Conservation (phyloP, 2,329 filamentous ascomycete genomes). For the Fusarium sp. region DNA sequence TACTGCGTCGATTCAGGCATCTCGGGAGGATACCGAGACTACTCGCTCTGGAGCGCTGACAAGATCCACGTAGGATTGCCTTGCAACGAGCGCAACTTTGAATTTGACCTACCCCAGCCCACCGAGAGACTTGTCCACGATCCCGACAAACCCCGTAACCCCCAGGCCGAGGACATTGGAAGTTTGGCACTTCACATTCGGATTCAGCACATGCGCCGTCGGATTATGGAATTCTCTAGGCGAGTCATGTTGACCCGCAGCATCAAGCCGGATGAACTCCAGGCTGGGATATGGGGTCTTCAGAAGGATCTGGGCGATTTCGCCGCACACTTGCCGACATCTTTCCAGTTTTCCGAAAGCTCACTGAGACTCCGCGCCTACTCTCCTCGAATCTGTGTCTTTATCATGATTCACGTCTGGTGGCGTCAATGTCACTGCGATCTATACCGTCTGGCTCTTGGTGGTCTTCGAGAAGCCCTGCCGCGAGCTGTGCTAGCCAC, state of each 20-base stretch:
- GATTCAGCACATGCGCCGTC: conserved; percentile 64
- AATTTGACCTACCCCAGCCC: conserved; percentile 67
- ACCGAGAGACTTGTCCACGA: conserved; percentile 63
- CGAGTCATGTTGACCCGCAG: conserved; percentile 50
- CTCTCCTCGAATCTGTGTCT: conserved; percentile 66
- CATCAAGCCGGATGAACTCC: conserved; percentile 56
- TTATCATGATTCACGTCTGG: conserved; percentile 70
- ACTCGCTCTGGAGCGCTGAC: conserved; percentile 56
- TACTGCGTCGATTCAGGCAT: conserved; percentile 56
- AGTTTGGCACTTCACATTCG: conserved; percentile 67
- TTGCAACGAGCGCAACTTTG: conserved; percentile 59
- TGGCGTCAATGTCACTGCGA: conserved; percentile 69
- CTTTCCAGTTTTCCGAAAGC: conserved; percentile 67
- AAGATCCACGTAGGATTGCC: conserved; percentile 55
- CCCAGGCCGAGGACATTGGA: conserved; percentile 62
- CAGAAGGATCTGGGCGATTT: conserved; percentile 64
- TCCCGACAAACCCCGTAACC: conserved; percentile 50
- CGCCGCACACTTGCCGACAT: conserved; percentile 62
- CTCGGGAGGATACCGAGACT: conserved; percentile 56
- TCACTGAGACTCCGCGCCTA: conserved; percentile 67
- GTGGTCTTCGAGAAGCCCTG: conserved; percentile 62
- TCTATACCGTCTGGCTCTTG: conserved; percentile 64
- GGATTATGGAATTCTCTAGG: conserved; percentile 65
- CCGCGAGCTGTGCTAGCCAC: conserved; percentile 55
- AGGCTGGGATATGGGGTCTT: conserved; percentile 55